phyloP scores from a whole-genome alignment of 495 filamentous ascomycete genomes.

The Penicillium herquei region DNA sequence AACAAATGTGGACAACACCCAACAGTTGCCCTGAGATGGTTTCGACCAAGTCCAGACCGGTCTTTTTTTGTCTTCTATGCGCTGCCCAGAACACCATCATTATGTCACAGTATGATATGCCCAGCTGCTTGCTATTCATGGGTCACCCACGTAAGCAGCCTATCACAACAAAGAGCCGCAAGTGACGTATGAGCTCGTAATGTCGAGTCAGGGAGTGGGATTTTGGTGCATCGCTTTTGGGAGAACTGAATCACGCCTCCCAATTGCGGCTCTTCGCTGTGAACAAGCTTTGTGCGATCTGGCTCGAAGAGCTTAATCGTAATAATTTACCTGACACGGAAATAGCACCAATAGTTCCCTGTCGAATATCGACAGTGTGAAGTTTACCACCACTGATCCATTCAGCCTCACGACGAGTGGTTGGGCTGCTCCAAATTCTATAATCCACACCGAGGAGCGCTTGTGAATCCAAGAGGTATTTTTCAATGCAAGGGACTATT shows the following conservation, averaged over 20 bases:
- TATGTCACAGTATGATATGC: background rate
- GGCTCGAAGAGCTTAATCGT: constrained; percentile 24
- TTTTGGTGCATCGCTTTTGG: background rate
- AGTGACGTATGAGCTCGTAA: background rate
- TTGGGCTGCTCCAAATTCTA: constrained; percentile 20
- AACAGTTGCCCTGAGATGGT: background rate
- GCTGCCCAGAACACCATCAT: background rate
- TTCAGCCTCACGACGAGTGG: constrained; percentile 1
- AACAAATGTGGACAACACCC: no score
- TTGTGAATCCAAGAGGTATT: constrained; percentile 64
- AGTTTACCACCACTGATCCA: constrained; percentile 11
- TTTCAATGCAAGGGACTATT: constrained; percentile 64
- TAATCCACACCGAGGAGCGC: constrained; percentile 66
- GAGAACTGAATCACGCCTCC: constrained; percentile 26
- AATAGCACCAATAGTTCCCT: constrained; percentile 29
- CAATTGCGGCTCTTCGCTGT: constrained; percentile 42
- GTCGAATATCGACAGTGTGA: constrained; percentile 31
- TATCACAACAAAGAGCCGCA: background rate
- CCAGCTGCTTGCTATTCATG: background rate
- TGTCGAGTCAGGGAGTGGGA: background rate
- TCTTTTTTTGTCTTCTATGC: background rate
- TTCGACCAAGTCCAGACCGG: constrained; percentile 6
- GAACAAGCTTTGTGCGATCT: constrained; percentile 33
- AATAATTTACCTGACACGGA: constrained; percentile 9
- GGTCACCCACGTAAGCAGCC: no score